These are phyloP conservation scores for Termitomyces sp. DNA, from an alignment of 768 basidiomycete genomes.

Conservation along the genomic window DNA sequence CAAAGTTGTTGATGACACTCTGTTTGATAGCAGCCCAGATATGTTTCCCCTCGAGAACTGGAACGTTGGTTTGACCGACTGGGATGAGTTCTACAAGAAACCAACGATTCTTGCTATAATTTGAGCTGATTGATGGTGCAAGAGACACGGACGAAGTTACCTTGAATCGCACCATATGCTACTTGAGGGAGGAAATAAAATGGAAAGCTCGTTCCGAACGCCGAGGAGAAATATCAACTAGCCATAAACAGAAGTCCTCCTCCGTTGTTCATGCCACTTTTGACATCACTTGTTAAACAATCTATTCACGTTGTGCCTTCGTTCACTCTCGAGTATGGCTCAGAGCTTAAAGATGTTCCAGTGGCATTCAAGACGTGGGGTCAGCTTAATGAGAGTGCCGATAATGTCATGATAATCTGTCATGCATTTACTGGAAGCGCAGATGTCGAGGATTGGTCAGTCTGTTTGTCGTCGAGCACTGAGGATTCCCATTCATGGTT, in stretches of 20 bases:
- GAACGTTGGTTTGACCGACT: slow-evolving; percentile 26
- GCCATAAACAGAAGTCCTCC: no score
- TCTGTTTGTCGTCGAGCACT: slow-evolving; percentile 4
- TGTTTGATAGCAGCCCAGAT: slow-evolving; percentile 70
- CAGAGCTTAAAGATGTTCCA: slow-evolving; percentile 66
- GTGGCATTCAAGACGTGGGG: slow-evolving; percentile 99
- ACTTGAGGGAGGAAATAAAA: no score
- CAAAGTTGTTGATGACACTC: slow-evolving; percentile 69
- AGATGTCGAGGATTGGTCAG: slow-evolving; percentile 96
- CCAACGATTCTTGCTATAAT: slow-evolving; percentile 72
- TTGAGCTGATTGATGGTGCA: background rate
- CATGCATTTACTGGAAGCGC: slow-evolving; percentile 97
- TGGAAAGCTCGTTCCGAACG: no score
- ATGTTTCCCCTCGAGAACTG: slow-evolving; percentile 51
- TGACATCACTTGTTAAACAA: slow-evolving; percentile 41
- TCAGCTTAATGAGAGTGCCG: slow-evolving; percentile 61
- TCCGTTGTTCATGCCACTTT: background rate
- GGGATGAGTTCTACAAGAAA: slow-evolving; percentile 81
- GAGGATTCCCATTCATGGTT: background rate
- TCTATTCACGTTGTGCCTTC: slow-evolving; percentile 52
- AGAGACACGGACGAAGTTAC: background rate
- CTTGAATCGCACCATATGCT: slow-evolving; percentile 21
- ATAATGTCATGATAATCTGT: slow-evolving; percentile 97
- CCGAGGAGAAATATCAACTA: no score
- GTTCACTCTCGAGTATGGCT: slow-evolving; percentile 84